Percentiles rank a stretch among this genome's conserved stretches.
These are phyloP conservation scores for Coprinopsis cinerea DNA, from an alignment of 768 basidiomycete genomes.

Conservation along the genomic window DNA sequence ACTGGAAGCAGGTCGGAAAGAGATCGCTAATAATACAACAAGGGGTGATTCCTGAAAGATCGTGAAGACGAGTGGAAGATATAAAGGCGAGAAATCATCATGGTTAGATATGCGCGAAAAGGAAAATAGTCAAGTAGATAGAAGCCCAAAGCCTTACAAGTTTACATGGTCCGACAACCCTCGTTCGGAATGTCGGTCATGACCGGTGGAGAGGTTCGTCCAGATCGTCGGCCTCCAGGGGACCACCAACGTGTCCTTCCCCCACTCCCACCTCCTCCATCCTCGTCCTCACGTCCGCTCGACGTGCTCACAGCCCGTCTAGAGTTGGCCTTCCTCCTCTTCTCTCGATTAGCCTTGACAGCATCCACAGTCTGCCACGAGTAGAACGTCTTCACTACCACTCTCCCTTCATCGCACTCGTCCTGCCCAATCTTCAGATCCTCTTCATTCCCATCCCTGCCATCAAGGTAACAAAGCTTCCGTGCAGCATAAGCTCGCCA, in stretches of 20 bases:
- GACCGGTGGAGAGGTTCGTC: constrained; percentile 44
- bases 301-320: constrained; percentile 37
- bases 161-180: constrained; percentile 66
- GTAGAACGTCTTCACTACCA: constrained; percentile 81
- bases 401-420: constrained; percentile 69
- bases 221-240: constrained; percentile 44
- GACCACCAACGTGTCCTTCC: constrained; percentile 48
- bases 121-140: constrained; percentile 14
- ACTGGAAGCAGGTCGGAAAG: not conserved
- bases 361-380: constrained; percentile 84
- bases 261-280: constrained; percentile 16
- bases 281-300: constrained; percentile 26
- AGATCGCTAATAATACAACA: not conserved
- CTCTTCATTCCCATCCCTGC: constrained; percentile 55
- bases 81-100: constrained; percentile 2
- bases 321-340: constrained; percentile 47
- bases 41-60: not conserved
- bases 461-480: constrained; percentile 66
- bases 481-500: constrained; percentile 73
- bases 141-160: constrained; percentile 20
- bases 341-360: constrained; percentile 61
- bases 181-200: constrained; percentile 46
- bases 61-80: not conserved
- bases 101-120: constrained; percentile 3
- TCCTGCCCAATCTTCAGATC: constrained; percentile 67